These are phyloP conservation scores for Chrysoporthe puriensis DNA, from an alignment of 2,329 filamentous ascomycete genomes.

Conservation along the genomic window DNA sequence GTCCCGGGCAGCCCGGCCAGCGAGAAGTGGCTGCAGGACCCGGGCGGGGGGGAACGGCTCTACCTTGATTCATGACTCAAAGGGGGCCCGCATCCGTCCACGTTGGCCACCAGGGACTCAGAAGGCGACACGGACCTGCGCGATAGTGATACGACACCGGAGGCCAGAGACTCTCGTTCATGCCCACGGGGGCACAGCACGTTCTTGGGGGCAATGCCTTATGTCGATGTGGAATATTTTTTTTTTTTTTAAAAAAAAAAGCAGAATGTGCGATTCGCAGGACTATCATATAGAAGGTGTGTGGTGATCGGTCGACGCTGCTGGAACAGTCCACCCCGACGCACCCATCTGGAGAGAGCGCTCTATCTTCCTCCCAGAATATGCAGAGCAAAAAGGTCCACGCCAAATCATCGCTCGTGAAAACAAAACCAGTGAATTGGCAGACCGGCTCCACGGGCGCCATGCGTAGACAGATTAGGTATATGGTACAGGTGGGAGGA, in stretches of 20 bases:
- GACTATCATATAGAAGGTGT: background rate
- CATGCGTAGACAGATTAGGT: conserved; percentile 5
- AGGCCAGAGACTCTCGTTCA: background rate
- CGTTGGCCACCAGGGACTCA: background rate
- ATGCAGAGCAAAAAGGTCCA: background rate
- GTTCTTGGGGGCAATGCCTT: no score
- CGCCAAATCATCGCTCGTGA: background rate
- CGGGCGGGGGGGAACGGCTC: no score
- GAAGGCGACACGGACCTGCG: background rate
- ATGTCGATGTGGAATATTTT: no score
- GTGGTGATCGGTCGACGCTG: background rate
- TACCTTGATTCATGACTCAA: background rate
- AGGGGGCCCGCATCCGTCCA: conserved; percentile 1
- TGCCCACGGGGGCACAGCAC: background rate
- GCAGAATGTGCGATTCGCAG: background rate
- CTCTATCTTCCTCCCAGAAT: background rate
- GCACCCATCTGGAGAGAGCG: background rate
- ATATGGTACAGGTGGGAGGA: background rate
- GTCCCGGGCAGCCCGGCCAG: background rate
- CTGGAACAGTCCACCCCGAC: background rate
- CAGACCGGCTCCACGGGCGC: conserved; percentile 6
- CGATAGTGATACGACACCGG: background rate
- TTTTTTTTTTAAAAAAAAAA: background rate
- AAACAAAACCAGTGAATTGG: background rate
- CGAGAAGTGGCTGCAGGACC: background rate